A percentile compares a stretch with the other conserved stretches of the same genome.
Evolutionary conservation across 371 early-diverging fungal species (phyloP).

Genomic region (Cokeromyces recurvatus): DNA sequence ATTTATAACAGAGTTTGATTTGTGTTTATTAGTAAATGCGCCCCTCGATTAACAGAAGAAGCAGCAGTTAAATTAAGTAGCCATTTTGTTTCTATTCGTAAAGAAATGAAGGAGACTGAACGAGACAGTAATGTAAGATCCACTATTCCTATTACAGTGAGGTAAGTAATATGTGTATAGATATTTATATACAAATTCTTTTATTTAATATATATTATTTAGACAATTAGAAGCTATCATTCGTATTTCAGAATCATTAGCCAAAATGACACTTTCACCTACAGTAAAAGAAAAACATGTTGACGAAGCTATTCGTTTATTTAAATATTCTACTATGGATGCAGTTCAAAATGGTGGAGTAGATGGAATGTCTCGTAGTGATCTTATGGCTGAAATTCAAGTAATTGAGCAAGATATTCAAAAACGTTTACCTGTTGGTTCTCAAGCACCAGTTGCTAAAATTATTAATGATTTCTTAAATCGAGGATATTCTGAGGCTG

Average conservation of each 20-base stretch:
- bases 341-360: constrained; percentile 85
- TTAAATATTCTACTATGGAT: constrained; percentile 97
- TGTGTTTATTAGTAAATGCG: constrained; percentile 67
- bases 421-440: constrained; percentile 86
- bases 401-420: constrained; percentile 80
- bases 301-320: constrained; percentile 98
- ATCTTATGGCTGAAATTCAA: constrained; percentile 71
- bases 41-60: constrained; percentile 83
- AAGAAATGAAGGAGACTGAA: constrained; percentile 82
- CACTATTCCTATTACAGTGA: constrained; percentile 98
- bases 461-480: constrained; percentile 65
- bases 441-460: constrained; percentile 67
- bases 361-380: constrained; percentile 72
- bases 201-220: constrained; percentile 4
- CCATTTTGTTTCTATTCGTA: constrained; percentile 93
- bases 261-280: constrained; percentile 94
- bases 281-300: constrained; percentile 91
- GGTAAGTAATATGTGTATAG: constrained; percentile 38
- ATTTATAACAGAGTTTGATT: neutral
- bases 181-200: too few species aligned
- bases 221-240: constrained; percentile 99
- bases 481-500: constrained; percentile 64
- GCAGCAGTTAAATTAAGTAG: constrained; percentile 91
- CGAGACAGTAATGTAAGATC: constrained; percentile 70
- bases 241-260: constrained; percentile 98